Evolutionary conservation across 176 grass and related monocot species (phyloP), one percentile per base, ranked within the genome.

Genomic region (Saccharum officinarum): DNA sequence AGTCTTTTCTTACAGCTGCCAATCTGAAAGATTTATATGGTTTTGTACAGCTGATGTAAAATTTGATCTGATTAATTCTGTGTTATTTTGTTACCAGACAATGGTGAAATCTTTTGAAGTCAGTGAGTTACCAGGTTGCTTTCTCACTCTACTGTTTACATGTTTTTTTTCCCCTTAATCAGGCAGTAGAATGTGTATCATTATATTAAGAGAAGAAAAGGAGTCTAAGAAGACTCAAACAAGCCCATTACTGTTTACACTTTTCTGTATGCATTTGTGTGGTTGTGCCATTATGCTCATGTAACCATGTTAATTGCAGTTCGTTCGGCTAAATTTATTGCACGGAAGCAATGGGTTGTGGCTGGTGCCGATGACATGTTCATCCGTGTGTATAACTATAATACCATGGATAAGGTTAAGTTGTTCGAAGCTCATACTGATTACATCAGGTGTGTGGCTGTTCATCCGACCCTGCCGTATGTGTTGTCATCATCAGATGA

Each of bases 41-140:
- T 13, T 74, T 80, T 87, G 14, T 52, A 49, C 13, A 40, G 5
- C 77, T 31, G 61, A 81, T 75, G 2, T 81, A 41, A 20, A 71
- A 69, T 76, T 45, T 82, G 42, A 67, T 39, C 77, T 80, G 10
- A 83, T 57, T 49, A 80, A 73, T 30, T 17, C 33, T 70, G 2
- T 87, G 65, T 52, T 80, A 63, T 42, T 86, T 73, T 90, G 38
- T 81, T 47, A 50, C 23, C 83, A 97, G 94, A 94, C 92, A 73
- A 97, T 97, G 94, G 94, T 90, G 67, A 97, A 97, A 82, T 97
- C 94, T 76, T 97, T 97, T 84, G 94, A 97, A 81, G 94, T 94
- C 60, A 97, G 90, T 13, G 94, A 94, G 57, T 88, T 97, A 72
- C 94, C 92, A 80, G 94, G 94, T 84, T 78, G 68, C 31, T 72